Conservation (phyloP, 2,329 filamentous ascomycete genomes). For the Blastomyces emzantsi region DNA sequence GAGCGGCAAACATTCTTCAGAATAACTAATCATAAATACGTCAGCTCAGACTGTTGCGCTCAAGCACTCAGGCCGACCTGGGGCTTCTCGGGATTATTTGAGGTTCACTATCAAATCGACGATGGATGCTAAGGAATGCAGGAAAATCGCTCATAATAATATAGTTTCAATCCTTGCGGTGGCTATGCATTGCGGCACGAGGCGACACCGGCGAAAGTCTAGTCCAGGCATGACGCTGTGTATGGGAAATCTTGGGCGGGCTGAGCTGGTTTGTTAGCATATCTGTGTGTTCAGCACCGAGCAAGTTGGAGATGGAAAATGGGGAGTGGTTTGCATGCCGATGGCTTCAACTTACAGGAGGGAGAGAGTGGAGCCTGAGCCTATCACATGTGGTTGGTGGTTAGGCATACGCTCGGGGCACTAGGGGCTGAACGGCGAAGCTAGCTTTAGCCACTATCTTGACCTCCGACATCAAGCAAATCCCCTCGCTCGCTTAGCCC, state of each 20-base stretch:
- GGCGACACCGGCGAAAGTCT: neutral
- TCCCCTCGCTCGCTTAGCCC: too few species aligned
- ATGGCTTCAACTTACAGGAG: too few species aligned
- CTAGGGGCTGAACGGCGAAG: neutral
- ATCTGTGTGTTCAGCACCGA: too few species aligned
- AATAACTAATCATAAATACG: neutral
- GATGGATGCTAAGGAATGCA: neutral
- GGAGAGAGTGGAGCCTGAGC: too few species aligned
- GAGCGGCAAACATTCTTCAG: neutral
- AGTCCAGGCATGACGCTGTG: too few species aligned
- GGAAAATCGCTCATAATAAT: constrained; percentile 4
- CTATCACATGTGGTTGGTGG: too few species aligned
- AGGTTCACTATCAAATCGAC: neutral
- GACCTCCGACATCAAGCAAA: too few species aligned
- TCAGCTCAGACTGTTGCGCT: neutral
- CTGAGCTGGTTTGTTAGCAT: too few species aligned
- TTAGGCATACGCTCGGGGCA: constrained; percentile 1
- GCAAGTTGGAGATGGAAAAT: too few species aligned
- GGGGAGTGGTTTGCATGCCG: too few species aligned
- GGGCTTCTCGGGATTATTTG: neutral
- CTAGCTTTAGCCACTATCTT: neutral
- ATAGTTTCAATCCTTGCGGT: neutral
- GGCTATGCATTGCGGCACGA: constrained; percentile 1
- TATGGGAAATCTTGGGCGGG: too few species aligned
- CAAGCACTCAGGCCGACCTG: neutral